These are phyloP conservation scores for Piloderma croceum DNA, from an alignment of 768 basidiomycete species.

Conservation along the genomic window DNA sequence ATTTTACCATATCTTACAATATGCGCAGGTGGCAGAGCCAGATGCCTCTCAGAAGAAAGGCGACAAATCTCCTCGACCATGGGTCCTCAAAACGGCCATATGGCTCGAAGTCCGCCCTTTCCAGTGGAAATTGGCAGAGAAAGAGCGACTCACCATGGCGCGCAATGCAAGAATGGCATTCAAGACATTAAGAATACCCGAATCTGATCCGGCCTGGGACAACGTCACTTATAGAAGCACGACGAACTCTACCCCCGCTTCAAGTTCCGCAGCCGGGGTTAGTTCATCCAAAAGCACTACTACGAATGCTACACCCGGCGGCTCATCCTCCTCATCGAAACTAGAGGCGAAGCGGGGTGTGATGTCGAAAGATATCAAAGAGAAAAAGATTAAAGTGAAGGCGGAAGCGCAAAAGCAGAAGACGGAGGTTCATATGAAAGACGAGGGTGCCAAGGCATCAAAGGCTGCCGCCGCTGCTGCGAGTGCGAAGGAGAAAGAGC, in stretches of 20 bases:
- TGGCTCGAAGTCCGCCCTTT: slow-evolving; percentile 45
- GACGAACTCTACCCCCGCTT: neutral
- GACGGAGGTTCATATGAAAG: slow-evolving; percentile 41
- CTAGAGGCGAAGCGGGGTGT: slow-evolving; percentile 41
- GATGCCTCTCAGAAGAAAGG: slow-evolving; percentile 7
- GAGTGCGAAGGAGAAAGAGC: slow-evolving; percentile 10
- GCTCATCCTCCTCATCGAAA: too few species aligned
- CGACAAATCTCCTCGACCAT: slow-evolving; percentile 25
- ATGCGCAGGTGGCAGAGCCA: slow-evolving; percentile 14
- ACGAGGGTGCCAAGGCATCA: slow-evolving; percentile 34
- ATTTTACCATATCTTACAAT: too few species aligned
- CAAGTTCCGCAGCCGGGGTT: neutral
- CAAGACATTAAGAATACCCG: slow-evolving; percentile 31
- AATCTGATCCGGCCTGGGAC: slow-evolving; percentile 13
- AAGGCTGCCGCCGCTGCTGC: slow-evolving; percentile 20
- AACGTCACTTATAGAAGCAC: neutral
- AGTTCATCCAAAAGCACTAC: neutral
- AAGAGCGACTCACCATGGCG: slow-evolving; percentile 1
- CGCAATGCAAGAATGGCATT: slow-evolving; percentile 31
- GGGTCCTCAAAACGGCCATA: slow-evolving; percentile 31
- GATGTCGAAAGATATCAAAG: slow-evolving; percentile 41
- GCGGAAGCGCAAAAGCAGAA: slow-evolving; percentile 28
- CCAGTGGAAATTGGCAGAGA: slow-evolving; percentile 23
- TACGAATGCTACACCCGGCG: too few species aligned
- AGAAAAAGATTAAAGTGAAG: slow-evolving; percentile 41